Evolutionary conservation across 305 asterid species (phyloP).

Genomic region (Fraxinus sp.): DNA sequence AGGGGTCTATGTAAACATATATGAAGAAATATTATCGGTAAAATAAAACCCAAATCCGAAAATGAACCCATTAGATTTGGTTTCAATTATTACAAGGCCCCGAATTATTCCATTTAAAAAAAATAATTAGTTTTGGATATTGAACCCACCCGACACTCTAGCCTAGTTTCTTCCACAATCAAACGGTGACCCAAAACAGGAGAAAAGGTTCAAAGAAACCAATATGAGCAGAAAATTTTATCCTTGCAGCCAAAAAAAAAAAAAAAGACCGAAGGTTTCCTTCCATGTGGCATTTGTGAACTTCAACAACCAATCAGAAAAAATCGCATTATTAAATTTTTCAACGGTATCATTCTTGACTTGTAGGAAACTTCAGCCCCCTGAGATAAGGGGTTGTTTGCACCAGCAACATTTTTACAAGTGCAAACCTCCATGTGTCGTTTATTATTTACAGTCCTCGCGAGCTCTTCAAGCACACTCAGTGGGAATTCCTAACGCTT

Average conservation of each 20-base stretch:
- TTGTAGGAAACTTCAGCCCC: constrained; percentile 25
- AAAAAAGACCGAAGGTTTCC: constrained; percentile 19
- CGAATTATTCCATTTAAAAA: too few species aligned
- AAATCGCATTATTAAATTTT: constrained; percentile 24
- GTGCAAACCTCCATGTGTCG: constrained; percentile 3
- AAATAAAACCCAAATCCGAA: too few species aligned
- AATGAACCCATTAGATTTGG: too few species aligned
- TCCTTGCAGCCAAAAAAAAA: background rate
- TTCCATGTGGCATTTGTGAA: constrained; percentile 21
- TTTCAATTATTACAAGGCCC: too few species aligned
- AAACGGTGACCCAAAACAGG: constrained; percentile 26
- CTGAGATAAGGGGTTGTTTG: constrained; percentile 15
- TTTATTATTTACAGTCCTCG: constrained; percentile 15
- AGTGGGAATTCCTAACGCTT: background rate
- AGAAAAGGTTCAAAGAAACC: constrained; percentile 6
- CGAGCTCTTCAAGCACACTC: constrained; percentile 15
- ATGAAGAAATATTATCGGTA: too few species aligned
- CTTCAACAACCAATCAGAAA: constrained; percentile 16
- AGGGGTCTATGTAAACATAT: too few species aligned
- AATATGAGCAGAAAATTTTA: background rate
- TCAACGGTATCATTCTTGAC: constrained; percentile 9
- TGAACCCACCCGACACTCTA: too few species aligned
- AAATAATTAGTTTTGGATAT: too few species aligned
- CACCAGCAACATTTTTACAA: constrained; percentile 12
- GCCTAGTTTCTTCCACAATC: background rate